Evolutionary conservation across 805 yeast species (phyloP).

Genomic region (Wickerhamomyces sydowiorum): DNA sequence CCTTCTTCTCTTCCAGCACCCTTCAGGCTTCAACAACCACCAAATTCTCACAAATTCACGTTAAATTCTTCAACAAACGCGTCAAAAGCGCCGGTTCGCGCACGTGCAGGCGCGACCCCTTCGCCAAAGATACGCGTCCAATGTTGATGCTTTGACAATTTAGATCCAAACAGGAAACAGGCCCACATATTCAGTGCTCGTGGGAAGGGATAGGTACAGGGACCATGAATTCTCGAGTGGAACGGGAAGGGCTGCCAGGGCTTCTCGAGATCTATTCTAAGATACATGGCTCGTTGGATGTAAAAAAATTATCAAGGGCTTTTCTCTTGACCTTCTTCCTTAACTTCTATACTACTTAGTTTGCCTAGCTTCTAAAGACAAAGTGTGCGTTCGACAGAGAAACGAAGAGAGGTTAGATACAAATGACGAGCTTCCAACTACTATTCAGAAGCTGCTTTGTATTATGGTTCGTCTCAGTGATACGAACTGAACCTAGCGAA

Average conservation of each 20-base stretch:
- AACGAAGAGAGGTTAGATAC: no score
- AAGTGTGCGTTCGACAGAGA: background rate
- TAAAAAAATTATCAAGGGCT: background rate
- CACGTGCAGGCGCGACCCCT: background rate
- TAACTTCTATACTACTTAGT: background rate
- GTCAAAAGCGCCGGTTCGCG: background rate
- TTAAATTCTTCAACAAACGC: no score
- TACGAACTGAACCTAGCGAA: conserved; percentile 41
- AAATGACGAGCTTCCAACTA: background rate
- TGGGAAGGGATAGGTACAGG: background rate
- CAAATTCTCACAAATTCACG: no score
- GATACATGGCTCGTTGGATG: background rate
- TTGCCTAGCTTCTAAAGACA: background rate
- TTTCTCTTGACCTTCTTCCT: background rate
- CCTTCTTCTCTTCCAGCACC: no score
- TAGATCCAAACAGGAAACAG: background rate
- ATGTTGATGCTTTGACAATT: background rate
- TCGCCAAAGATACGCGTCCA: background rate
- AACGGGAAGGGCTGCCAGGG: background rate
- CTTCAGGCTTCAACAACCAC: no score
- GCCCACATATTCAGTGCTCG: background rate
- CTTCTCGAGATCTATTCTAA: no score
- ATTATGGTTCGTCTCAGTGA: background rate
- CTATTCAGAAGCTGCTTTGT: background rate
- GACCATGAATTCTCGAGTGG: background rate